Base-by-base conservation (phyloP, 2,329 filamentous ascomycete species). In the Stachybotrys echinatus region DNA sequence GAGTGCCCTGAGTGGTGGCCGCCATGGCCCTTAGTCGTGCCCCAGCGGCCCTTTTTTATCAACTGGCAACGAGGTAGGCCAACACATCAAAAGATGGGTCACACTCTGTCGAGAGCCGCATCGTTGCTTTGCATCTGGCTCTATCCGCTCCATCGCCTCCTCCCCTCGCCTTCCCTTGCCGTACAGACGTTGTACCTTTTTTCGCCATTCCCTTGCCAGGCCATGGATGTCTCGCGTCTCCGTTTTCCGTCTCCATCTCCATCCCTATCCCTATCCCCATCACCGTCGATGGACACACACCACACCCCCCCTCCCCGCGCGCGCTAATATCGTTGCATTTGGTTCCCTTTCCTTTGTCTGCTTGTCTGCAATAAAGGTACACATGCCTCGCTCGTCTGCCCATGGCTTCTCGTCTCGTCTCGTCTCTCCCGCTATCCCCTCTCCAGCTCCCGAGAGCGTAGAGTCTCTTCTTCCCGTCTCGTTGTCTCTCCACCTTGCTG, bases 31-130 rank as follows among this genome's bases (percentile, higher is more conserved):
- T 34, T 34, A 34, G 27, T 34, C 27, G 27, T 34, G 27, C 74
- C 77, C 75, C 61, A 77, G 74, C 75, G 73, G 70, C 22, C 27
- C 27, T 46, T 72, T 79, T 76, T 76, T 75, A 82, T 84, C 79
- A 84, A 92, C 85, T 92, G 88, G 88, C 81, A 81, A 83, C 78
- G 79, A 86, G 78, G 77, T 76, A 85, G 85, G 89, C 89, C 90
- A 95, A 79, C 89, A 87, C 90, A 95, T 91, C 89, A 88, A 34
- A n/a, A 76, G 74, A 83, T 81, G 80, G 81, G 80, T 82, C 80
- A 80, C 80, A 81, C 79, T 78, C 71, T 78, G 62, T 63, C 54
- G 76, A 83, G 80, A 83, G 81, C 81, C 81, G 81, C 81, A 85
- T 81, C 73, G 74, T 70, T 68, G 77, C 77, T 74, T n/a, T 81